phyloP scores from a whole-genome alignment of 2,329 filamentous ascomycete genomes.

The Neonectria punicea region DNA sequence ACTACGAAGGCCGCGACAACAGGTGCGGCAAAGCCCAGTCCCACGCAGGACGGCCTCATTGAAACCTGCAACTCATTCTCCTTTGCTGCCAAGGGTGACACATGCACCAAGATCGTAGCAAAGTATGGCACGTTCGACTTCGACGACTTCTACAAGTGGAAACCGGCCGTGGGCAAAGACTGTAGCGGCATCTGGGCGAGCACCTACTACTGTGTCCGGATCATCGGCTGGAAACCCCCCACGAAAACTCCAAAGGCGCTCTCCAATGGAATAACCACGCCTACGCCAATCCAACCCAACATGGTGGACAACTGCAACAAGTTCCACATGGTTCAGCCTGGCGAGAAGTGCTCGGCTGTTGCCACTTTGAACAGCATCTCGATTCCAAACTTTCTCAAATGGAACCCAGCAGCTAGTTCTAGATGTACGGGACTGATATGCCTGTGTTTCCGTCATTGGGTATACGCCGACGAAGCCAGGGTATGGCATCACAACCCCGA shows the following conservation, averaged over 20 bases:
- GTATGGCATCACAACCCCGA: neutral
- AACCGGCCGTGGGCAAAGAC: neutral
- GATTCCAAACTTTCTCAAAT: constrained; percentile 6
- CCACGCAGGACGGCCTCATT: too few species aligned
- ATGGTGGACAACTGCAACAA: constrained; percentile 38
- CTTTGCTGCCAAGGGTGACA: too few species aligned
- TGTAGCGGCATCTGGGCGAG: constrained; percentile 8
- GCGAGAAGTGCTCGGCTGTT: neutral
- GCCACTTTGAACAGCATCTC: constrained; percentile 20
- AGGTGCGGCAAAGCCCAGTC: too few species aligned
- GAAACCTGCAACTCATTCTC: too few species aligned
- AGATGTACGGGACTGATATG: constrained; percentile 8
- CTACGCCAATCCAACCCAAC: constrained; percentile 42
- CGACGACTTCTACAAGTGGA: too few species aligned
- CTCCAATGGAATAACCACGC: constrained; percentile 39
- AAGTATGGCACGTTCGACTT: too few species aligned
- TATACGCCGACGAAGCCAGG: constrained; percentile 10
- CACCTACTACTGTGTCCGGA: constrained; percentile 4
- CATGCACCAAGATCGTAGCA: too few species aligned
- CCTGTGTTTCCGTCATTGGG: constrained; percentile 20
- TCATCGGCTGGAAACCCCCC: too few species aligned
- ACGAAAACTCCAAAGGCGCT: too few species aligned
- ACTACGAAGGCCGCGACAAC: too few species aligned
- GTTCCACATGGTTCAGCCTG: constrained; percentile 17
- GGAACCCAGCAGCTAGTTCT: constrained; percentile 17